These are phyloP conservation scores for Senecio squalidus DNA, from an alignment of 140 eudicot genomes.

Conservation along the genomic window DNA sequence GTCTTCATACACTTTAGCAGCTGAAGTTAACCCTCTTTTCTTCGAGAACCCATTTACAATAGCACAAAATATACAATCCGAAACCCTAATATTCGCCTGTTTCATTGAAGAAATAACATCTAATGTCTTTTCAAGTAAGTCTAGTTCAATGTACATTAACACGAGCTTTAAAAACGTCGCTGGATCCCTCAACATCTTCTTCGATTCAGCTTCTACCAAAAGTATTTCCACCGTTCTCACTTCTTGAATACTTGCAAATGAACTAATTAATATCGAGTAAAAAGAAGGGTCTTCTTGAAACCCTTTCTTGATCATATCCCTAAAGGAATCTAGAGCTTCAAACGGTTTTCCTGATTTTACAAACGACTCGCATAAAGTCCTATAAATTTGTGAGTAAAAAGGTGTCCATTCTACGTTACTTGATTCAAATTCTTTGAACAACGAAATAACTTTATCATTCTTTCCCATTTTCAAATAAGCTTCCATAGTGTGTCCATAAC, in stretches of 20 bases:
- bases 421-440: constrained; percentile 51
- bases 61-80: constrained; percentile 89
- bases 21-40: constrained; percentile 48
- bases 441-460: constrained; percentile 36
- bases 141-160: constrained; percentile 62
- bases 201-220: constrained; percentile 54
- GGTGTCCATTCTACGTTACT: constrained; percentile 25
- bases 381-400: constrained; percentile 37
- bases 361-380: constrained; percentile 53
- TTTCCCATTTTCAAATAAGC: constrained; percentile 57
- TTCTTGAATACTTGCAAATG: constrained; percentile 53
- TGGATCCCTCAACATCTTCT: constrained; percentile 75
- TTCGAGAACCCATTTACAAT: constrained; percentile 76
- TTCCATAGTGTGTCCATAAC: constrained; percentile 65
- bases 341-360: constrained; percentile 47
- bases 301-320: constrained; percentile 54
- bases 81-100: constrained; percentile 41
- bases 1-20: constrained; percentile 54
- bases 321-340: constrained; percentile 61
- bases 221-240: constrained; percentile 54
- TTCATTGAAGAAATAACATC: constrained; percentile 60
- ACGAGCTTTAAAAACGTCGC: constrained; percentile 70
- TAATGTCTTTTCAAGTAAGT: constrained; percentile 57
- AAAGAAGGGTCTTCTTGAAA: constrained; percentile 42
- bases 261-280: constrained; percentile 54